Conservation (phyloP, 225 moss, liverwort and hornwort genomes). For the Thuidium tamariscinum region DNA sequence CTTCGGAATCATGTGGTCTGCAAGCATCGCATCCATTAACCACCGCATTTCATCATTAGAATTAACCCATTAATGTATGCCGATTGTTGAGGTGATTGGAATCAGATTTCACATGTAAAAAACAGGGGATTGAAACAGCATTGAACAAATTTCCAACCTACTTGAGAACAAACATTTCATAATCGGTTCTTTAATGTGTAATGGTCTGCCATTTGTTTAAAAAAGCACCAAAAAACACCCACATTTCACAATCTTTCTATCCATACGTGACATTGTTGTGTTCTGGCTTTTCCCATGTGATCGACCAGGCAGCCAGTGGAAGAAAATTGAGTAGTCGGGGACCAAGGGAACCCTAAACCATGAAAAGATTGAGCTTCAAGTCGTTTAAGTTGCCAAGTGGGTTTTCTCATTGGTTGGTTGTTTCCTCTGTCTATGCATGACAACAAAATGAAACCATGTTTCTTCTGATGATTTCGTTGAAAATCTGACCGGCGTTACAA, state of each 20-base stretch:
- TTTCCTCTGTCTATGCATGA: not conserved
- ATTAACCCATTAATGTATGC: too few species aligned
- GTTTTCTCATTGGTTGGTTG: not conserved
- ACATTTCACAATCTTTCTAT: not conserved
- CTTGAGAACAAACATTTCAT: too few species aligned
- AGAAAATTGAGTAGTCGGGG: not conserved
- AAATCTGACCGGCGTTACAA: not conserved
- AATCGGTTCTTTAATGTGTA: too few species aligned
- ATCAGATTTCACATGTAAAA: not conserved
- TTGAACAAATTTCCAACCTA: not conserved
- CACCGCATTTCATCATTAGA: not conserved
- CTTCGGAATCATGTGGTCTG: conserved; percentile 35
- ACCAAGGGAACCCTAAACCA: not conserved
- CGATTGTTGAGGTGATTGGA: not conserved
- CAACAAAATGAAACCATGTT: too few species aligned
- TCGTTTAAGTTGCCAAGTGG: not conserved
- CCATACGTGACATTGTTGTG: not conserved
- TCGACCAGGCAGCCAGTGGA: not conserved
- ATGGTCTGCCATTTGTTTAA: too few species aligned
- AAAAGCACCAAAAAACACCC: too few species aligned
- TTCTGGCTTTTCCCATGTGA: not conserved
- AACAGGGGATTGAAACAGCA: not conserved
- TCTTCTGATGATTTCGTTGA: not conserved
- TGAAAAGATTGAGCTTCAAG: not conserved
- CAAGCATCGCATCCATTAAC: not conserved